Conservation (phyloP, 257 asterid species). For the Salvia splendens region DNA sequence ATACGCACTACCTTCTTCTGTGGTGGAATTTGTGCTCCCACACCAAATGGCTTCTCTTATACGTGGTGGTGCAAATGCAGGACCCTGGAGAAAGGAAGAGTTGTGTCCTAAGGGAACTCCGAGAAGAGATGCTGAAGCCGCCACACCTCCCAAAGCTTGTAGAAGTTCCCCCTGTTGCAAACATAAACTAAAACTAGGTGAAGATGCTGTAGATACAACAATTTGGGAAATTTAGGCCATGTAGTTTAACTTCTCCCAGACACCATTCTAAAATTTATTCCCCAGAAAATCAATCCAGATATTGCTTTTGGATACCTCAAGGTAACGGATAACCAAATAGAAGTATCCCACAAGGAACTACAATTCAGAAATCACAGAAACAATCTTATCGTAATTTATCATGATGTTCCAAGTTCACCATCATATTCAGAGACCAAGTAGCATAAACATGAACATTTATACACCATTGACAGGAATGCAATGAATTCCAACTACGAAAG, state of each 20-base stretch:
- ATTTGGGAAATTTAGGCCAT: neutral
- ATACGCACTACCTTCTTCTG: conserved; percentile 76
- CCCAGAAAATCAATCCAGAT: neutral
- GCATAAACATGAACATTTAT: neutral
- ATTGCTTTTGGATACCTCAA: too few species aligned
- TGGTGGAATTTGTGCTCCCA: conserved; percentile 93
- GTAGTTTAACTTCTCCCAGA: neutral
- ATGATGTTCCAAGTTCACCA: neutral
- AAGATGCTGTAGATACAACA: conserved; percentile 17
- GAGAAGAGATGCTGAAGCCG: conserved; percentile 84
- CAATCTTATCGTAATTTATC: neutral
- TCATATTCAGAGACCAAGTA: conserved; percentile 7
- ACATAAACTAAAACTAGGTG: conserved; percentile 23
- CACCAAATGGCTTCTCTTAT: conserved; percentile 99
- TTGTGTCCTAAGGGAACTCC: conserved; percentile 99
- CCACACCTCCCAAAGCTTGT: conserved; percentile 86
- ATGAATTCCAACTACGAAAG: conserved; percentile 5
- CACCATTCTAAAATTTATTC: conserved; percentile 1
- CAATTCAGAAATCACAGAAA: neutral
- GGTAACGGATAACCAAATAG: neutral
- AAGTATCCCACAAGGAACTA: conserved; percentile 13
- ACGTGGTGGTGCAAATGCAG: conserved; percentile 99
- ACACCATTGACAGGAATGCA: conserved; percentile 7
- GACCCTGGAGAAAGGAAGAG: conserved; percentile 98
- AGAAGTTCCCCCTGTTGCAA: conserved; percentile 77